Evolutionary conservation across 2,329 filamentous ascomycete species (phyloP).

Genomic region (Penicillium sp.): DNA sequence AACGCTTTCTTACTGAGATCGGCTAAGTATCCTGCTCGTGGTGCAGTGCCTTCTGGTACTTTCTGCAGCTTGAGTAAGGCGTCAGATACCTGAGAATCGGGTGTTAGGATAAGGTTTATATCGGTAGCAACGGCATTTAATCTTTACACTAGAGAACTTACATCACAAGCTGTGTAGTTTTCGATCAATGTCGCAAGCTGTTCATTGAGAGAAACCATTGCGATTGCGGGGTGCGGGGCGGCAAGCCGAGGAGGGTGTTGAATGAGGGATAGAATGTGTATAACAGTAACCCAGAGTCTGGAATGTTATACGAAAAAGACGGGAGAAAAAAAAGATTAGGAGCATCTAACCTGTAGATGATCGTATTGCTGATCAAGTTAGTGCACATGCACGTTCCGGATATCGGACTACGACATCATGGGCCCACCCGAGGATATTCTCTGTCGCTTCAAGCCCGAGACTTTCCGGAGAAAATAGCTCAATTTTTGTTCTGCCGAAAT

Average conservation of each 20-base stretch:
- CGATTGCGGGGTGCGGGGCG: conserved; percentile 25
- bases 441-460: conserved; percentile 1
- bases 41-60: conserved; percentile 42
- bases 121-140: background rate
- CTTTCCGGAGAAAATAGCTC: background rate
- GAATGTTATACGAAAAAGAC: background rate
- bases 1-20: conserved; percentile 53
- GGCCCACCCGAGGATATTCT: conserved; percentile 12
- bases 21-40: conserved; percentile 65
- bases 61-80: conserved; percentile 67
- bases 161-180: conserved; percentile 47
- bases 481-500: background rate
- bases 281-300: background rate
- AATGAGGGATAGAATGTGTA: background rate
- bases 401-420: conserved; percentile 19
- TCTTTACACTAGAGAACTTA: conserved; percentile 14
- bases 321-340: background rate
- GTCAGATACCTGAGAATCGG: conserved; percentile 60
- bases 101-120: background rate
- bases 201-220: conserved; percentile 30
- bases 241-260: background rate
- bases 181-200: conserved; percentile 31
- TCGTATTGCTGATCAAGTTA: background rate
- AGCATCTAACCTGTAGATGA: background rate
- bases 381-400: conserved; percentile 23